These are phyloP conservation scores for Neurospora sp. DNA, from an alignment of 495 filamentous ascomycete genomes.

Conservation along the genomic window DNA sequence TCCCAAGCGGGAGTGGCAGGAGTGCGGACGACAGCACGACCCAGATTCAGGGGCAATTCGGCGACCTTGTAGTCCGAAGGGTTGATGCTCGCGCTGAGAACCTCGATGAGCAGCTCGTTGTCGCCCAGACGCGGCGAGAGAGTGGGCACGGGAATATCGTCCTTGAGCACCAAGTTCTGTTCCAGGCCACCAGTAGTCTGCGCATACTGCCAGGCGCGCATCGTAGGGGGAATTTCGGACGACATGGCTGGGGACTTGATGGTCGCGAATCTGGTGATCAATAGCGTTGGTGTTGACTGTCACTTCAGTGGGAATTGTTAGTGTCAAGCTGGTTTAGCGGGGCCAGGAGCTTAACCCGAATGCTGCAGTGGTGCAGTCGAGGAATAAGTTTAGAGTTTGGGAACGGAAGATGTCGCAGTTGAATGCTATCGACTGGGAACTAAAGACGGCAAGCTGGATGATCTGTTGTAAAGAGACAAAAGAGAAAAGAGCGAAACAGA, in stretches of 20 bases:
- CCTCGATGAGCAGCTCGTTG: constrained; percentile 44
- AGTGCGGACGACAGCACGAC: constrained; percentile 26
- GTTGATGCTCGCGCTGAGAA: constrained; percentile 49
- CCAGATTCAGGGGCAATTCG: constrained; percentile 36
- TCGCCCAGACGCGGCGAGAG: constrained; percentile 23
- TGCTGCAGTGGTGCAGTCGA: neutral
- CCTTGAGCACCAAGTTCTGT: constrained; percentile 45
- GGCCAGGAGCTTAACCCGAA: neutral
- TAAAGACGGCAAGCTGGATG: neutral
- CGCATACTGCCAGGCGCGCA: constrained; percentile 56
- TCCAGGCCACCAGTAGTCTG: constrained; percentile 40
- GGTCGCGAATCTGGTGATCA: neutral
- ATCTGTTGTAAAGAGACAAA: neutral
- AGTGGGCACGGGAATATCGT: constrained; percentile 30
- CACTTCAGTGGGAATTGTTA: neutral
- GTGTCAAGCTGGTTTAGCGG: neutral
- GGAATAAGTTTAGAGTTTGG: neutral
- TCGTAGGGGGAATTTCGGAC: constrained; percentile 26
- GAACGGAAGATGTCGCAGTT: neutral
- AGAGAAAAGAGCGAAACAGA: neutral
- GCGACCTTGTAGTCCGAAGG: constrained; percentile 63
- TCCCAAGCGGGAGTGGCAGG: constrained; percentile 53
- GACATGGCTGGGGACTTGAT: neutral
- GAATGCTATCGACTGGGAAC: neutral
- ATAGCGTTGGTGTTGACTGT: neutral